These are phyloP conservation scores for Penicillium pulvis DNA, from an alignment of 495 filamentous ascomycete species.

Conservation along the genomic window DNA sequence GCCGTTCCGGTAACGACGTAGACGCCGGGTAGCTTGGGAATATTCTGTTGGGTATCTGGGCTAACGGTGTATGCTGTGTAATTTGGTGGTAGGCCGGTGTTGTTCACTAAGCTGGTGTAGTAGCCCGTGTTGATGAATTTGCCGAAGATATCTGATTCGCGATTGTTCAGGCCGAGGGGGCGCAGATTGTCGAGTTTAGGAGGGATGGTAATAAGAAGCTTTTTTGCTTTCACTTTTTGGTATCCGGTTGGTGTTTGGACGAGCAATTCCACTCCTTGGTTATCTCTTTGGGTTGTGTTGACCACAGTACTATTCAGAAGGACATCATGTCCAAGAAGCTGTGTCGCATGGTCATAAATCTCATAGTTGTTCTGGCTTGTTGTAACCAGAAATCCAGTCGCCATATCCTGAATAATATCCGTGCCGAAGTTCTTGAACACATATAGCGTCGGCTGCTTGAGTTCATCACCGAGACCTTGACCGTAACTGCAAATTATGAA, in stretches of 20 bases:
- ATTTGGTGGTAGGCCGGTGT: slow-evolving; percentile 40
- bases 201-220: slow-evolving; percentile 50
- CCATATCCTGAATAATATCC: slow-evolving; percentile 20
- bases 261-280: slow-evolving; percentile 27
- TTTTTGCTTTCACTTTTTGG: slow-evolving; percentile 43
- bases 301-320: slow-evolving; percentile 35
- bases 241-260: slow-evolving; percentile 37
- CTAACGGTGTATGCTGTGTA: slow-evolving; percentile 12
- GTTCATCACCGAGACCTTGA: slow-evolving; percentile 43
- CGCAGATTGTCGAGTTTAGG: slow-evolving; percentile 36
- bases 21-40: slow-evolving; percentile 31
- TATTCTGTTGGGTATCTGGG: slow-evolving; percentile 24
- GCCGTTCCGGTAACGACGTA: slow-evolving; percentile 22
- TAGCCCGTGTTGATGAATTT: slow-evolving; percentile 36
- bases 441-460: slow-evolving; percentile 30
- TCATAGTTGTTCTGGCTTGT: slow-evolving; percentile 40
- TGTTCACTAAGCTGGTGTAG: slow-evolving; percentile 44
- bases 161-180: slow-evolving; percentile 34
- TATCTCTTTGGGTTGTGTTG: slow-evolving; percentile 25
- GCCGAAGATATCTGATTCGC: slow-evolving; percentile 41
- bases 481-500: slow-evolving; percentile 29
- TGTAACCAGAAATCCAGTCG: slow-evolving; percentile 25
- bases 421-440: slow-evolving; percentile 31
- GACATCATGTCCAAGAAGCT: slow-evolving; percentile 30
- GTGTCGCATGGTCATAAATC: slow-evolving; percentile 40